Percentiles rank a stretch among this genome's conserved stretches.
phyloP scores from a whole-genome alignment of 2,329 filamentous ascomycete species.

The Calonectria honghensis region DNA sequence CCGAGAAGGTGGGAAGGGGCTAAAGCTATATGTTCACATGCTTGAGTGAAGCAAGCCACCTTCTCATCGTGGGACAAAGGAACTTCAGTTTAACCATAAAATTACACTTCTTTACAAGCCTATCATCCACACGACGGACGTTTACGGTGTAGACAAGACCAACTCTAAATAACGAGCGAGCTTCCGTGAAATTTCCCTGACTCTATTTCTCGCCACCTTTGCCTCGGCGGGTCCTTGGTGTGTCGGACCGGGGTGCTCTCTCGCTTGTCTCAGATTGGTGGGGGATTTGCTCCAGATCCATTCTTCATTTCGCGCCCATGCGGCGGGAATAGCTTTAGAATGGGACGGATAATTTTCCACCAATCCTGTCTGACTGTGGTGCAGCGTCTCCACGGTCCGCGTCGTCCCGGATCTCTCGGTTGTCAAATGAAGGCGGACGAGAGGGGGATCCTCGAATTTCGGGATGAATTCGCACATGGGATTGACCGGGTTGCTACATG shows the following conservation, averaged over 20 bases:
- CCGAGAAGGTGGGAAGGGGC: background rate
- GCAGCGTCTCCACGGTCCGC: background rate
- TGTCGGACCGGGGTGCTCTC: background rate
- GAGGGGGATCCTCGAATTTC: constrained; percentile 20
- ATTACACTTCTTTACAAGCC: constrained; percentile 3
- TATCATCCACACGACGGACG: background rate
- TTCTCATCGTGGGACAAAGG: background rate
- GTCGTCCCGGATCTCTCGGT: constrained; percentile 14
- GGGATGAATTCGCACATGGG: background rate
- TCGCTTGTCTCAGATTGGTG: constrained; percentile 19
- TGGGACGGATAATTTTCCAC: background rate
- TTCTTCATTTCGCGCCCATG: constrained; percentile 21
- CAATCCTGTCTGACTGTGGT: background rate
- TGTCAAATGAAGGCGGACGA: constrained; percentile 13
- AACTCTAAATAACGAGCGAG: constrained; percentile 6
- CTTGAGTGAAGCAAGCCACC: background rate
- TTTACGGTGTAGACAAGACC: background rate
- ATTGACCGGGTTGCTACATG: background rate
- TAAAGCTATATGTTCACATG: background rate
- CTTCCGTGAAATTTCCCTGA: background rate
- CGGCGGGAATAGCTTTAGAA: background rate
- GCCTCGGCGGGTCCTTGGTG: constrained; percentile 1
- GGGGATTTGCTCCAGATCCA: constrained; percentile 15
- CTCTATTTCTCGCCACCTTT: background rate
- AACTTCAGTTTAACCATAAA: constrained; percentile 14